Base-by-base conservation (phyloP, 768 basidiomycete species). In the Crepidotus variabilis region DNA sequence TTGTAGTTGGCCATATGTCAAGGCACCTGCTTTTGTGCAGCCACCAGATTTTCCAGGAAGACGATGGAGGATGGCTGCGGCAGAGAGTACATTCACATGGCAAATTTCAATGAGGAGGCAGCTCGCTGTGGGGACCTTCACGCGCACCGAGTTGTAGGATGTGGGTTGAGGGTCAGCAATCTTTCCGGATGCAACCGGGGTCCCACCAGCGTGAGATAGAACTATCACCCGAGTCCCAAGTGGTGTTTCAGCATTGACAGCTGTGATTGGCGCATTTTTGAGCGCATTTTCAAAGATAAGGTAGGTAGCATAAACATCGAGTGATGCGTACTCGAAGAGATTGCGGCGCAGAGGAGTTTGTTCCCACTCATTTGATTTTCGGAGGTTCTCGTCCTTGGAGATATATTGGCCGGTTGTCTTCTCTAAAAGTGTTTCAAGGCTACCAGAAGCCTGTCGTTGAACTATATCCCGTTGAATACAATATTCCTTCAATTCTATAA, bases 321-420 rank as follows among this genome's bases (percentile, higher is more conserved):
- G 47, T 7, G 54, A 45, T 1, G 54, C 54, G 16, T 55, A 55
- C 16, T 16, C 6, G 3, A 47, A 47, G 34, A 48, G 47, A 11
- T 34, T 32, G 36, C 33, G 21, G 35, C 7, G 13, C 6, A 67
- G 50, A 3, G 22, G 50, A 10, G 14, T 48, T 16, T 5, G 39
- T 52, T 69, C 62, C 67, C 62, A 66, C 20, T 61, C 54, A 14
- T 69, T 59, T 21, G 52, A 43, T 24, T 50, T 55, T 39, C 33
- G 54, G 23, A 45, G 47, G 39, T 39, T 39, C 23, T 16, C 9
- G 14, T 49, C 33, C 47, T 55, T 55, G 8, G 54, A 22, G 23
- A 55, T 18, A 34, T 55, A 55, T 47, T 47, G 47, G 20, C 10
- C 18, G 20, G 2, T 8, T 1, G 36, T 13, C 11, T 55, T 55